phyloP scores from a whole-genome alignment of 768 basidiomycete genomes.

The Mycena leptocephala region DNA sequence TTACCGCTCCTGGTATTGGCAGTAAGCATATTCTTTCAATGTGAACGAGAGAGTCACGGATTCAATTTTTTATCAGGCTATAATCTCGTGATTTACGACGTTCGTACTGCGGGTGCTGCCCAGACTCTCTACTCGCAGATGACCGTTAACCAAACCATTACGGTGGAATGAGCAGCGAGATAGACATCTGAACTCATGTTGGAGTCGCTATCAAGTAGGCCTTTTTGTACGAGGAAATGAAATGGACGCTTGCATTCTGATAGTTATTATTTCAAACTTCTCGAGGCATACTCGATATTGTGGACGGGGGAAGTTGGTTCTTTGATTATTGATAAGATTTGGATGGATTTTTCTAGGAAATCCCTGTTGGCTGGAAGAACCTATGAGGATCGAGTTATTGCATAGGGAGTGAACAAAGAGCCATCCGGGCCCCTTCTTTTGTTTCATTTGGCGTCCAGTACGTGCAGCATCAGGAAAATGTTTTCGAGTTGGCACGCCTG shows the following conservation, averaged over 20 bases:
- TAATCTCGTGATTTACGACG: constrained; percentile 23
- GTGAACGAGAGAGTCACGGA: constrained; percentile 15
- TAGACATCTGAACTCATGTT: constrained; percentile 1
- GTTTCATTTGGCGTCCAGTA: constrained; percentile 1
- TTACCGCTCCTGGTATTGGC: constrained; percentile 15
- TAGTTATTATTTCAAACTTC: constrained; percentile 9
- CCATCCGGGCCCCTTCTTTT: constrained; percentile 1
- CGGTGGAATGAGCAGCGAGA: constrained; percentile 17
- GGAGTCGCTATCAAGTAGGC: constrained; percentile 2
- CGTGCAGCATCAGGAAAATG: no score
- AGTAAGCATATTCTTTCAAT: constrained; percentile 21
- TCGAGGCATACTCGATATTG: not conserved
- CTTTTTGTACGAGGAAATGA: not conserved
- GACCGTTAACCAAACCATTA: constrained; percentile 18
- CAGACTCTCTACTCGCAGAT: constrained; percentile 21
- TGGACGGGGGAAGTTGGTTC: constrained; percentile 1
- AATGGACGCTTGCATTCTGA: constrained; percentile 4
- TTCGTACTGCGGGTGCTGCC: constrained; percentile 19
- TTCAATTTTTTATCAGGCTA: constrained; percentile 23
- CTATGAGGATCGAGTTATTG: constrained; percentile 9
- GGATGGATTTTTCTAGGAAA: not conserved
- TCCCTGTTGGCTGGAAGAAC: constrained; percentile 5
- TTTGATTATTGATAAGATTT: constrained; percentile 3
- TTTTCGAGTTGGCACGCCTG: no score
- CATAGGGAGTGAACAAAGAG: constrained; percentile 3